Percentiles rank a stretch among this genome's conserved stretches.
Evolutionary conservation across 768 basidiomycete species (phyloP).

Genomic region (Boletus edulis): DNA sequence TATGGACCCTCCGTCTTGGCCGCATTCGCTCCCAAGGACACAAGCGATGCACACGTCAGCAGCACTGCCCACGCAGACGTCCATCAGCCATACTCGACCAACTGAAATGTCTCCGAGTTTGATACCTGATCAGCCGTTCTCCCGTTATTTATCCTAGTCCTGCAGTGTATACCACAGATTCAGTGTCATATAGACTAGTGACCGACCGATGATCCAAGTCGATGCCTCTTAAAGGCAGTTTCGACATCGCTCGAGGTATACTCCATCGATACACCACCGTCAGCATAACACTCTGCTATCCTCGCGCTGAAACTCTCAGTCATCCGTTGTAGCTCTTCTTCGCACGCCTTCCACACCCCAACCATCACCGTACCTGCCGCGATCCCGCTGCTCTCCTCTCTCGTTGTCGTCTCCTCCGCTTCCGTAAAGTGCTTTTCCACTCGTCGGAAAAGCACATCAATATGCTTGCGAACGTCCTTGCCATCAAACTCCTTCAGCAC

Average conservation of each 20-base stretch:
- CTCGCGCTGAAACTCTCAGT: slow-evolving; percentile 66
- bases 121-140: not conserved
- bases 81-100: slow-evolving; percentile 2
- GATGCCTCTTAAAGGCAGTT: slow-evolving; percentile 69
- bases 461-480: slow-evolving; percentile 87
- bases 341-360: slow-evolving; percentile 89
- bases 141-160: not conserved
- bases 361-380: slow-evolving; percentile 66
- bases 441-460: slow-evolving; percentile 84
- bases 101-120: slow-evolving; percentile 9
- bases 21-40: slow-evolving; percentile 19
- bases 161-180: slow-evolving; percentile 9
- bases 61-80: not conserved
- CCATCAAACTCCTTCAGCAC: slow-evolving; percentile 79
- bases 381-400: slow-evolving; percentile 52
- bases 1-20: slow-evolving; percentile 41
- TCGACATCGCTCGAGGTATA: slow-evolving; percentile 76
- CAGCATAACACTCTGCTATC: slow-evolving; percentile 78
- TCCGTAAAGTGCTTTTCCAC: slow-evolving; percentile 97
- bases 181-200: slow-evolving; percentile 5
- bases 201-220: slow-evolving; percentile 26
- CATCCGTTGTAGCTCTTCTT: slow-evolving; percentile 75
- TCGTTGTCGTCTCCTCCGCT: slow-evolving; percentile 62
- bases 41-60: slow-evolving; percentile 10
- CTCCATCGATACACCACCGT: slow-evolving; percentile 69